Conservation (phyloP, 768 basidiomycete species). For the Cyclocybe cylindracea region DNA sequence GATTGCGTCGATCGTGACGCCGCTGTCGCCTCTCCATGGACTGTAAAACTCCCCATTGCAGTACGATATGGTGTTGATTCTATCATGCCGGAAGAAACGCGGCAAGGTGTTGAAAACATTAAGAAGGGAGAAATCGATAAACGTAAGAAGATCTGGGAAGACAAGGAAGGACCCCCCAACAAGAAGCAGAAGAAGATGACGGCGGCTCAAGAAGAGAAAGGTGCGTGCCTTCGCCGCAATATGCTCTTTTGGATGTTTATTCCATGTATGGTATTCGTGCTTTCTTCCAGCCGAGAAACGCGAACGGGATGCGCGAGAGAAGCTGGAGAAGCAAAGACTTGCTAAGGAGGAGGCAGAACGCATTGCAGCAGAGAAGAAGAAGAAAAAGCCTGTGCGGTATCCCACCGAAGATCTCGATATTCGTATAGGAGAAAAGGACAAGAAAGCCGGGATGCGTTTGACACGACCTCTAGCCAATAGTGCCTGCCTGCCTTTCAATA, state of each 20-base stretch:
- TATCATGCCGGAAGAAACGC: constrained; percentile 84
- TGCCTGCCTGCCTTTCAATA: constrained; percentile 67
- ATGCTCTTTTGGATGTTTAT: constrained; percentile 16
- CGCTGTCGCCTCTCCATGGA: constrained; percentile 94
- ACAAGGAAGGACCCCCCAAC: constrained; percentile 78
- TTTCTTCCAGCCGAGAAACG: constrained; percentile 54
- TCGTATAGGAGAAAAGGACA: constrained; percentile 77
- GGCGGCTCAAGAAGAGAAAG: constrained; percentile 73
- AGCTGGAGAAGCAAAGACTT: constrained; percentile 62
- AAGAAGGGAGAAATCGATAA: constrained; percentile 92
- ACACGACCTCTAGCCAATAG: constrained; percentile 68
- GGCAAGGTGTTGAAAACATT: constrained; percentile 74
- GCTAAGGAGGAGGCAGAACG: constrained; percentile 73
- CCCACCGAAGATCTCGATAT: constrained; percentile 93
- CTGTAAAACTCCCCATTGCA: constrained; percentile 85
- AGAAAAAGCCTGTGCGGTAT: constrained; percentile 89
- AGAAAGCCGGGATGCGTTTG: constrained; percentile 71
- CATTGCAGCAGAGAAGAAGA: constrained; percentile 76
- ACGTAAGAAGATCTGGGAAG: constrained; percentile 88
- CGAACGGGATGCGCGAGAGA: constrained; percentile 71
- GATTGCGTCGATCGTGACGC: constrained; percentile 94
- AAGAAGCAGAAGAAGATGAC: constrained; percentile 84
- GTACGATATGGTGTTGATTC: constrained; percentile 82
- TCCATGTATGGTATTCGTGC: constrained; percentile 18
- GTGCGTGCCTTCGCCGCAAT: constrained; percentile 33